These are phyloP conservation scores for Skeletonema tropicum DNA, from an alignment of 108 stramenopile genomes.

Conservation along the genomic window DNA sequence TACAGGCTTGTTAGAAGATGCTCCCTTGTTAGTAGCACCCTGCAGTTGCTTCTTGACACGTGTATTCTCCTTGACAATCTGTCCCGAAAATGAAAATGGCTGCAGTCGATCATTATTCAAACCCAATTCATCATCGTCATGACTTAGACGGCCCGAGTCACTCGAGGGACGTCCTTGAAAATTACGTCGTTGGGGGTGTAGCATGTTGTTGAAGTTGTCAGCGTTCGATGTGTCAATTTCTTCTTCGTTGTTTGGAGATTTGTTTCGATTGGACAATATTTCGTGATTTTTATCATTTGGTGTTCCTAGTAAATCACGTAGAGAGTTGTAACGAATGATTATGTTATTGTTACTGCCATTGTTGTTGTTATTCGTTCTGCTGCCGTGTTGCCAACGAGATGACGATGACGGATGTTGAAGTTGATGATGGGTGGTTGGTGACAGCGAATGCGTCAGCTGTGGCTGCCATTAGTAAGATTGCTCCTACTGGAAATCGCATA, in stretches of 20 bases:
- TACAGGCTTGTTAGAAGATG: too few relatives aligned
- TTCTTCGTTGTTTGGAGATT: too few relatives aligned
- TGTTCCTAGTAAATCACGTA: neutral
- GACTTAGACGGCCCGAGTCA: neutral
- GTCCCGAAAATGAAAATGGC: conserved; percentile 18
- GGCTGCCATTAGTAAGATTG: too few relatives aligned
- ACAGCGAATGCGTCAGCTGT: too few relatives aligned
- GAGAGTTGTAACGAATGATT: neutral
- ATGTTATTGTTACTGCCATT: neutral
- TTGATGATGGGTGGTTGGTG: too few relatives aligned
- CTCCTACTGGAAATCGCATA: too few relatives aligned
- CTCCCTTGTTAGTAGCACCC: too few relatives aligned
- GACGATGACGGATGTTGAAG: too few relatives aligned
- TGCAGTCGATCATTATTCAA: conserved; percentile 28
- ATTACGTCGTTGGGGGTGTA: neutral
- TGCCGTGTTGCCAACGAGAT: too few relatives aligned
- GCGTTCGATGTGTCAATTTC: neutral
- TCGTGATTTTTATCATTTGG: neutral
- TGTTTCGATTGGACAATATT: neutral
- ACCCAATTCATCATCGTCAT: conserved; percentile 21
- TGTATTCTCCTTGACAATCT: conserved; percentile 4
- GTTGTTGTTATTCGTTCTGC: neutral
- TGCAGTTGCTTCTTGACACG: neutral
- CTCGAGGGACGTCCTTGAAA: neutral
- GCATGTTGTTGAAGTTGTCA: neutral